Conservation (phyloP, 139 green algal genomes). For the Tetratostichococcus sp. region DNA sequence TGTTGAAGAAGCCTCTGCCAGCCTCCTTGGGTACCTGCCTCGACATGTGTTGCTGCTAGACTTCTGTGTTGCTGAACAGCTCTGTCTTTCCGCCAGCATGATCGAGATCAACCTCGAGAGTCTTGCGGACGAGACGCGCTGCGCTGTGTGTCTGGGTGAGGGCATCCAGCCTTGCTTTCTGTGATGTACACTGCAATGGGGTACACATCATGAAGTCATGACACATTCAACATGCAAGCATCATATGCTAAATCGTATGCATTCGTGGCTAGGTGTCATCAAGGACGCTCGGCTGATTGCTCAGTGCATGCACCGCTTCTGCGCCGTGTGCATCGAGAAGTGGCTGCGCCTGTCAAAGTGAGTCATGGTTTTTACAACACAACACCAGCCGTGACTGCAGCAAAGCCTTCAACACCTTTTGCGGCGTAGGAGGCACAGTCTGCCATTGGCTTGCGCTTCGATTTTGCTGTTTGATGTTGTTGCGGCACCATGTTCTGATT, state of each 20-base stretch:
- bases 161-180: not conserved
- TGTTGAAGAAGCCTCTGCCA: no score
- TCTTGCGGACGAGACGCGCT: slow-evolving; percentile 20
- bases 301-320: slow-evolving; percentile 55
- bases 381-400: no score
- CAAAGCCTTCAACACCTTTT: no score
- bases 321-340: slow-evolving; percentile 40
- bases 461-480: not conserved
- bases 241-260: no score
- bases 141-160: slow-evolving; percentile 19
- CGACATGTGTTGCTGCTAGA: no score
- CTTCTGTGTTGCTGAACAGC: no score
- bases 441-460: no score
- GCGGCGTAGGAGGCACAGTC: no score
- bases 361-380: not conserved
- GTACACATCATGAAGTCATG: no score
- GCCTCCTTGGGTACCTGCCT: no score
- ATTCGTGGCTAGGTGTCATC: slow-evolving; percentile 40
- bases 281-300: slow-evolving; percentile 31
- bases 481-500: no score
- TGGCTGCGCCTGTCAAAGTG: slow-evolving; percentile 39
- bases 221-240: not conserved
- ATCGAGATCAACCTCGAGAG: slow-evolving; percentile 10
- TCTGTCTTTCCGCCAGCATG: slow-evolving; percentile 2
- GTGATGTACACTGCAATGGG: no score